Base-by-base conservation (phyloP, 305 asterid genomes). In the Stenogyne calaminthoides region DNA sequence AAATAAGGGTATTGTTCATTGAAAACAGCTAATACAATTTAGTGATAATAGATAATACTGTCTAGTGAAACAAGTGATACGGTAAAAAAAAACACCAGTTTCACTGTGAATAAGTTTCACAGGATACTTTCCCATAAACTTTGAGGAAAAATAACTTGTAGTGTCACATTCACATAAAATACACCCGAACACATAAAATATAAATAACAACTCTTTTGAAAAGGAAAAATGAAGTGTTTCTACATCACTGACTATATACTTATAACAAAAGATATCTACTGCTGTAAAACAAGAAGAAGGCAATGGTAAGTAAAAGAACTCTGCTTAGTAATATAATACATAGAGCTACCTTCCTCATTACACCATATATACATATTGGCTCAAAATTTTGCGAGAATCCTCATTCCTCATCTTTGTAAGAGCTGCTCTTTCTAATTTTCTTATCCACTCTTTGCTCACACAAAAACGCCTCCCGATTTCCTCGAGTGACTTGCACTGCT, bases 401-500 rank as follows among this genome's bases (percentile, higher is more conserved):
- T 78, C 77, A 37, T 67, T 80, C 69, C 89, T 85, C 77, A 89
- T 52, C 77, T 89, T 89, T n/a, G 82, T 61, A 62, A 92, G 81
- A 81, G 97, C 98, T 27, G 79, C 36, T 49, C 79, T 82, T 78
- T 92, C 94, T 77, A 90, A 82, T 82, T 81, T 88, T 54, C 97
- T 84, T 78, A 90, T 84, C 98, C 98, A 88, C 84, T 92, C 98
- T 88, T 92, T 92, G 87, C 97, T 92, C 67, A 92, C 96, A 67
- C 84, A 29, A 67, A 76, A 80, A 59, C 71, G 85, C 77, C 79
- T 83, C 72, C 96, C 97, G 22, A 87, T 90, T 80, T 90, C 98
- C 77, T 86, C 94, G 0, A 92, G 92, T 5, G 93, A 88, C 71
- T 80, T 90, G 75, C 84, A 70, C 4, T 77, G 88, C 64, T 67